Percentiles rank a stretch among this genome's conserved stretches.
These are phyloP conservation scores for Xylaria sp. DNA, from an alignment of 2,329 filamentous ascomycete species.

Conservation along the genomic window DNA sequence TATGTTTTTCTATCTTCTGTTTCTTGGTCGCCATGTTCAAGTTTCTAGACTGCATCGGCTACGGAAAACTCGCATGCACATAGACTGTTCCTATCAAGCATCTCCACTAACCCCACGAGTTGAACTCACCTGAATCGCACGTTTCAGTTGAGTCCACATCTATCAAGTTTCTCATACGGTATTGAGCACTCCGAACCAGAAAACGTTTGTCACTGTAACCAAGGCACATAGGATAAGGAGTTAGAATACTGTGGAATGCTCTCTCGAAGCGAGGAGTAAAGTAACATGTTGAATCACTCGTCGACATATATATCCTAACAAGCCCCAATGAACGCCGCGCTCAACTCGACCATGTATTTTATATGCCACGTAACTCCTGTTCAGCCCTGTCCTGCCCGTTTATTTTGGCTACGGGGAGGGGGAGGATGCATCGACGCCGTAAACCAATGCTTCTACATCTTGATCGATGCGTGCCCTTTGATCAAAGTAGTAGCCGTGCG, in stretches of 20 bases:
- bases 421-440: constrained; percentile 7
- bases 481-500: not conserved
- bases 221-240: not conserved
- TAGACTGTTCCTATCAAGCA: not conserved
- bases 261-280: not conserved
- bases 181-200: not conserved
- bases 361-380: not conserved
- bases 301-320: constrained; percentile 23
- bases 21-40: not conserved
- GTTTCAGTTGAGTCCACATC: not conserved
- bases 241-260: not conserved
- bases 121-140: not conserved
- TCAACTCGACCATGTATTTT: constrained; percentile 21
- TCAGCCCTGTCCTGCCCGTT: not conserved
- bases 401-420: not conserved
- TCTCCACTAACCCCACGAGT: not conserved
- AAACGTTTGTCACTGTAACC: not conserved
- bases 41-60: not conserved
- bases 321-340: constrained; percentile 29
- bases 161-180: not conserved
- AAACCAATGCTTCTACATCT: constrained; percentile 11
- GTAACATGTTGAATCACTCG: constrained; percentile 13
- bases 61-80: too few species aligned
- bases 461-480: not conserved
- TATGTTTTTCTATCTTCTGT: not conserved